Conservation (phyloP, 192 early-diverging fungal species). For the Funneliformis mosseae region DNA sequence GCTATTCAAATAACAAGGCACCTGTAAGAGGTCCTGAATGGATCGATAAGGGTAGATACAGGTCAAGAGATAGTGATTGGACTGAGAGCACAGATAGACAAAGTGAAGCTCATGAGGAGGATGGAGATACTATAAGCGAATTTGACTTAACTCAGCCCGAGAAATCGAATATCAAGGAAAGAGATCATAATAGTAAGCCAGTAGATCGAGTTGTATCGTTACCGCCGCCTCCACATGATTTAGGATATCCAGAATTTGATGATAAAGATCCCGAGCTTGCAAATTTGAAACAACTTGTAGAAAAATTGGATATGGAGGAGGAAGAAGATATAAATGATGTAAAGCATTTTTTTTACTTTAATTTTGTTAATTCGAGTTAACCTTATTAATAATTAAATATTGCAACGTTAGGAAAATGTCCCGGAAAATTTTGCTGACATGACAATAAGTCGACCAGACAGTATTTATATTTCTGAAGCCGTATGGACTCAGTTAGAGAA, state of each 20-base stretch:
- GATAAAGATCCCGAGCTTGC: not conserved
- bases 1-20: not conserved
- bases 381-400: not conserved
- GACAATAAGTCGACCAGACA: not conserved
- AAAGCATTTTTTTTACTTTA: not conserved
- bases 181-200: not conserved
- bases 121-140: slow-evolving; percentile 3
- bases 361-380: not conserved
- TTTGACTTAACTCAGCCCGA: slow-evolving; percentile 2
- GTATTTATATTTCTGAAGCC: slow-evolving; percentile 22
- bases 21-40: not conserved
- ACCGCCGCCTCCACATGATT: slow-evolving; percentile 12
- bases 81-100: not conserved
- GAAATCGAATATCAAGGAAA: not conserved
- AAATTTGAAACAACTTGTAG: not conserved
- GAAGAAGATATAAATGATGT: slow-evolving; percentile 5
- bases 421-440: slow-evolving; percentile 7
- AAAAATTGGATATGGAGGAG: slow-evolving; percentile 27
- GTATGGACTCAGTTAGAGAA: slow-evolving; percentile 12
- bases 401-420: not conserved
- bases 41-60: not conserved
- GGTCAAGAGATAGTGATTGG: slow-evolving; percentile 7
- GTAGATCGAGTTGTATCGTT: slow-evolving; percentile 11
- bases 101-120: not conserved
- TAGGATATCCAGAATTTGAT: slow-evolving; percentile 7